phyloP scores from a whole-genome alignment of 2,329 filamentous ascomycete genomes.

The Lasiodiplodia theobromae region DNA sequence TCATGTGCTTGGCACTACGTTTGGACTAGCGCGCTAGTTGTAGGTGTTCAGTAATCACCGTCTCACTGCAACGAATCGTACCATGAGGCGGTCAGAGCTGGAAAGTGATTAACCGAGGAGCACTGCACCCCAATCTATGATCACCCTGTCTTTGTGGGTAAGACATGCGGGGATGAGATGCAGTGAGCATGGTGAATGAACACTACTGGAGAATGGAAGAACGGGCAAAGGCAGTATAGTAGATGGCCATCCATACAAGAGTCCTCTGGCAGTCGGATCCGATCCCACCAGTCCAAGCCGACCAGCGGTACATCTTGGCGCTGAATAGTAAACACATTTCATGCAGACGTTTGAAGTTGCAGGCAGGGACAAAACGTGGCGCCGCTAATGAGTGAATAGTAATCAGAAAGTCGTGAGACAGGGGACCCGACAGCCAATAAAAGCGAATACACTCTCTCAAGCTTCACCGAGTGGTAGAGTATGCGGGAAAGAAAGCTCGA shows the following conservation, averaged over 20 bases:
- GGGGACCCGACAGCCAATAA: too few relatives aligned
- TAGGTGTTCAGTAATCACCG: slow-evolving; percentile 12
- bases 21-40: not conserved
- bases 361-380: not conserved
- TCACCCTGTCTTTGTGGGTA: not conserved
- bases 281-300: not conserved
- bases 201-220: not conserved
- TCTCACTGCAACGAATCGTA: not conserved
- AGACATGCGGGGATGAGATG: not conserved
- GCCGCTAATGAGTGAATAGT: not conserved
- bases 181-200: not conserved
- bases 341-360: not conserved
- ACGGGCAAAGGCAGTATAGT: not conserved
- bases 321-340: not conserved
- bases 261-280: not conserved
- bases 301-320: not conserved
- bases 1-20: not conserved
- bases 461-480: not conserved
- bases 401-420: not conserved
- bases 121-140: not conserved
- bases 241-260: not conserved
- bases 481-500: not conserved
- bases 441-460: not conserved
- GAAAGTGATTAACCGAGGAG: not conserved
- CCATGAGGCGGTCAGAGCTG: not conserved